Percentiles rank a stretch among this genome's conserved stretches.
phyloP scores from a whole-genome alignment of 768 basidiomycete genomes.

The Phlebiopsis gigantea region DNA sequence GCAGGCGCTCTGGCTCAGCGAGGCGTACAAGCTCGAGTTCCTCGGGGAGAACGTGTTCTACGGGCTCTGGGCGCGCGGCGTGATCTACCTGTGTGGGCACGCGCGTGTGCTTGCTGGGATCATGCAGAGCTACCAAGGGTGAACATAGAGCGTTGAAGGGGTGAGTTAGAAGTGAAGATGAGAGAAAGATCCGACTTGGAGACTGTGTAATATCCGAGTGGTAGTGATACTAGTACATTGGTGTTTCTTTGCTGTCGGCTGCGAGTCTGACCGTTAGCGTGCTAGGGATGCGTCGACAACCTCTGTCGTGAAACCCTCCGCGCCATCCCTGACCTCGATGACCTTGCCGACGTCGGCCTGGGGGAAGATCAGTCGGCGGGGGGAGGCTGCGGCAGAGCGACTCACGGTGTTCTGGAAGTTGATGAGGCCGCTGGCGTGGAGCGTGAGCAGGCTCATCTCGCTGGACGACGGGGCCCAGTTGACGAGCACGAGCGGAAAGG shows the following conservation, averaged over 20 bases:
- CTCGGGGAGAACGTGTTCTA: slow-evolving; percentile 70
- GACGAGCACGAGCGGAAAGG: slow-evolving; percentile 79
- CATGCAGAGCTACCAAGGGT: slow-evolving; percentile 40
- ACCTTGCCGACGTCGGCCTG: slow-evolving; percentile 77
- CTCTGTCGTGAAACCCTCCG: slow-evolving; percentile 75
- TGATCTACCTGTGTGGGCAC: slow-evolving; percentile 72
- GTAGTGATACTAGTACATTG: neutral
- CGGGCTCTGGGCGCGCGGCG: slow-evolving; percentile 71
- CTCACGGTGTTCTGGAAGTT: slow-evolving; percentile 73
- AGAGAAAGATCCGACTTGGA: neutral
- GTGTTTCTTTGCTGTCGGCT: slow-evolving; percentile 12
- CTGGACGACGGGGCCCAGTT: slow-evolving; percentile 83
- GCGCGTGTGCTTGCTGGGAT: slow-evolving; percentile 72
- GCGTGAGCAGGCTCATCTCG: slow-evolving; percentile 65
- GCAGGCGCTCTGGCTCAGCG: slow-evolving; percentile 87
- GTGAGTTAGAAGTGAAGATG: too few relatives aligned
- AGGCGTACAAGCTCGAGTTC: slow-evolving; percentile 90
- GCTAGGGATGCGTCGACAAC: slow-evolving; percentile 56
- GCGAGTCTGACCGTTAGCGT: neutral
- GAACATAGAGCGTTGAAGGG: neutral
- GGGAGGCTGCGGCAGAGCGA: neutral
- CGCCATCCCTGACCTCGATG: slow-evolving; percentile 76
- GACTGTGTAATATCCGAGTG: neutral
- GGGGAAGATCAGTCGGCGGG: neutral
- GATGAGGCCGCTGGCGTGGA: slow-evolving; percentile 79